A percentile compares a stretch with the other conserved stretches of the same genome.
These are phyloP conservation scores for Collybia mongolica DNA, from an alignment of 768 basidiomycete genomes.

Conservation along the genomic window DNA sequence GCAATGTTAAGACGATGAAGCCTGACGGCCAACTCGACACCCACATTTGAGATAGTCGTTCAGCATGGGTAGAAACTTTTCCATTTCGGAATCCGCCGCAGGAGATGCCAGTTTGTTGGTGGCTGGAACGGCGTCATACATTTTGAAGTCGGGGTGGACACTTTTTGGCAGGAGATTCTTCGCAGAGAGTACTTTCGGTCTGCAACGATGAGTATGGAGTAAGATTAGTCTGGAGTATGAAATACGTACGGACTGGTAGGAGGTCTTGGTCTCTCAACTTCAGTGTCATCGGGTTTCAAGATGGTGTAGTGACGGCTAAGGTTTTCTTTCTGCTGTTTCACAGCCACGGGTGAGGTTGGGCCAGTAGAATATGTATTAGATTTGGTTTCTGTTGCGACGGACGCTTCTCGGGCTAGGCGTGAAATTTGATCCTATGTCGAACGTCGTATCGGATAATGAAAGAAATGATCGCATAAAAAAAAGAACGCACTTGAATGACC, in stretches of 20 bases:
- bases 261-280: slow-evolving; percentile 21
- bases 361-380: slow-evolving; percentile 5
- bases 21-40: slow-evolving; percentile 14
- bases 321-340: slow-evolving; percentile 27
- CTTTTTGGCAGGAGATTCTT: slow-evolving; percentile 41
- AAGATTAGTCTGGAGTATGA: background rate
- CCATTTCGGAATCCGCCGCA: slow-evolving; percentile 59
- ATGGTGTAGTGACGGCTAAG: slow-evolving; percentile 52
- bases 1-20: background rate
- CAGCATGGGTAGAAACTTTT: slow-evolving; percentile 76
- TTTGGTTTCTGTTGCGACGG: slow-evolving; percentile 16
- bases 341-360: slow-evolving; percentile 14
- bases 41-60: slow-evolving; percentile 68
- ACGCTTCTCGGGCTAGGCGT: slow-evolving; percentile 42
- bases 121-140: slow-evolving; percentile 71
- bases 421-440: slow-evolving; percentile 53
- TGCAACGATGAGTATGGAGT: slow-evolving; percentile 20
- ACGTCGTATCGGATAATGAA: background rate
- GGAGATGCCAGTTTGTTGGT: slow-evolving; percentile 22
- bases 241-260: slow-evolving; percentile 40
- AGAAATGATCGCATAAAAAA: background rate
- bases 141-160: slow-evolving; percentile 45
- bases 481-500: slow-evolving; percentile 56
- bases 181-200: slow-evolving; percentile 54
- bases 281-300: slow-evolving; percentile 28